Conservation (phyloP, 208 protist genomes). For the Strigomonas galati region DNA sequence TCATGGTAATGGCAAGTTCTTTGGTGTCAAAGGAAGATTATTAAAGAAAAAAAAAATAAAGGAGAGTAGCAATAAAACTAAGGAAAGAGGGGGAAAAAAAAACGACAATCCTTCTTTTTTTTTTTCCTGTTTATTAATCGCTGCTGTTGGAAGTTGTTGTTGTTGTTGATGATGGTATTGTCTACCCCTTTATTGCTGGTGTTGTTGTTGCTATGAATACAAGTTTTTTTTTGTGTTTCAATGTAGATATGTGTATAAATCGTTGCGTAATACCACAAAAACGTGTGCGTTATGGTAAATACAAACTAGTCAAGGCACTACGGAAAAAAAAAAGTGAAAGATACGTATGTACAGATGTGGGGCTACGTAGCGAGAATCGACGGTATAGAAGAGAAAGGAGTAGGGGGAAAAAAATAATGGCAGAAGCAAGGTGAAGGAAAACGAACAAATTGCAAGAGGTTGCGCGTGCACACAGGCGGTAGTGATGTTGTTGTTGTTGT, state of each 20-base stretch:
- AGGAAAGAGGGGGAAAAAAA: constrained; percentile 14
- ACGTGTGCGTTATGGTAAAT: not conserved
- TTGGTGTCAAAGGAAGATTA: not conserved
- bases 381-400: not conserved
- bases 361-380: not conserved
- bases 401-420: constrained; percentile 2
- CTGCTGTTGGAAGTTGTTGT: not conserved
- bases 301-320: not conserved
- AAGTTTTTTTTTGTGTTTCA: not conserved
- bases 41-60: constrained; percentile 10
- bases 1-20: constrained; percentile 32
- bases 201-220: not conserved
- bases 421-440: constrained; percentile 4
- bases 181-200: not conserved
- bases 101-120: too few species aligned
- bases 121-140: constrained; percentile 1
- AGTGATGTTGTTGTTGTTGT: not conserved
- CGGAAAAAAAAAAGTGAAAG: constrained; percentile 20
- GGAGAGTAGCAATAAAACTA: not conserved
- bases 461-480: not conserved
- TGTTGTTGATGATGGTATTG: not conserved
- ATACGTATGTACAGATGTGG: not conserved
- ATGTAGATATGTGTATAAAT: not conserved
- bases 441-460: not conserved
- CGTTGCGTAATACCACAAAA: not conserved